phyloP scores from a whole-genome alignment of 2,329 filamentous ascomycete species.

The Pseudogymnoascus verrucosus region DNA sequence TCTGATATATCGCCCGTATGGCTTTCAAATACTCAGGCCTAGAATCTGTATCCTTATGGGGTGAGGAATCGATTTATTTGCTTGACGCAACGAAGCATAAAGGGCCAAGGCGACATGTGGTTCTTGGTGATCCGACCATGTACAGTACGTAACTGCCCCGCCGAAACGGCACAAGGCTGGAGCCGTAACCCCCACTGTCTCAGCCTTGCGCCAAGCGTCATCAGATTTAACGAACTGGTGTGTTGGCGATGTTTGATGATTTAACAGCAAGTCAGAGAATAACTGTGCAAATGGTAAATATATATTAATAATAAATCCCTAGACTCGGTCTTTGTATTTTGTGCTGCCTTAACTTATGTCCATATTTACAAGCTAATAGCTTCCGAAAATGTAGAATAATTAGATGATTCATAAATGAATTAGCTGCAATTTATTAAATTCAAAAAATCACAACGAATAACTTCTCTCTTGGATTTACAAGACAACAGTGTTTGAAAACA shows the following conservation, averaged over 20 bases:
- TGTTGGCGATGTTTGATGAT: background rate
- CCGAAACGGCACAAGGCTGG: background rate
- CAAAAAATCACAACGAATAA: background rate
- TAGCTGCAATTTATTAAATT: background rate
- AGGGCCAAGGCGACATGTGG: conserved; percentile 1
- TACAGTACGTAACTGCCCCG: conserved; percentile 5
- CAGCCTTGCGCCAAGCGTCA: conserved; percentile 4
- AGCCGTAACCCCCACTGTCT: background rate
- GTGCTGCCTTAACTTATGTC: background rate
- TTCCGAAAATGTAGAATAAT: background rate
- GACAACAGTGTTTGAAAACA: background rate
- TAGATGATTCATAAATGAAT: background rate
- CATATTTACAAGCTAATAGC: background rate
- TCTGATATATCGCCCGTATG: background rate
- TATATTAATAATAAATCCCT: background rate
- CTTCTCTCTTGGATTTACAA: background rate
- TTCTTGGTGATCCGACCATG: background rate
- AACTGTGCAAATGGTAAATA: background rate
- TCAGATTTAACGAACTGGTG: background rate
- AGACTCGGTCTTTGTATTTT: background rate
- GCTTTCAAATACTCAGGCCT: background rate
- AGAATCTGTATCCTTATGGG: background rate
- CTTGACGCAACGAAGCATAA: conserved; percentile 3
- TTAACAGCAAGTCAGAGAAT: background rate
- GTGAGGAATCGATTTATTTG: background rate